Conservation (phyloP, 768 basidiomycete species). For the Suillus lakei region DNA sequence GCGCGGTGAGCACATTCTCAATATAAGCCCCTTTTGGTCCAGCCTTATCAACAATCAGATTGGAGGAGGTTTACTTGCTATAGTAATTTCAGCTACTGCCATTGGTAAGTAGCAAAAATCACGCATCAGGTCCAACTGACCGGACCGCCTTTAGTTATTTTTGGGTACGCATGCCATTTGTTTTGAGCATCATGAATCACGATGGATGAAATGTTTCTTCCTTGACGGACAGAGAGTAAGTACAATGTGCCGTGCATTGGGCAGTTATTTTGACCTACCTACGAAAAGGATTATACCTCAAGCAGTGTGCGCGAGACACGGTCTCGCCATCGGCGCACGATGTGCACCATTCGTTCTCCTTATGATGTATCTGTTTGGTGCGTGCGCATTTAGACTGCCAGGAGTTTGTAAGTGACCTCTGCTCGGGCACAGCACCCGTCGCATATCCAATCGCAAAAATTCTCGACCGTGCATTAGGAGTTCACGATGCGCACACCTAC, state of each 20-base stretch:
- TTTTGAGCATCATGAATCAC: not conserved
- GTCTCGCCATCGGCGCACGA: conserved; percentile 77
- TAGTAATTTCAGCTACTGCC: conserved; percentile 72
- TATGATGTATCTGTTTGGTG: conserved; percentile 69
- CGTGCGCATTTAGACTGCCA: conserved; percentile 9
- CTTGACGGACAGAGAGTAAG: conserved; percentile 4
- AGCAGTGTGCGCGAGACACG: conserved; percentile 78
- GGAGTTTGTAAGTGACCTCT: not conserved
- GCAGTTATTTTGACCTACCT: not conserved
- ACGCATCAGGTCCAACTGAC: conserved; percentile 8
- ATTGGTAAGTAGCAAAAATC: conserved; percentile 41
- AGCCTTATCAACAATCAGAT: conserved; percentile 32
- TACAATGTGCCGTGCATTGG: not conserved
- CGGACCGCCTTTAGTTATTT: conserved; percentile 61
- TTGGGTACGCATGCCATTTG: conserved; percentile 60
- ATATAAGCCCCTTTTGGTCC: not conserved
- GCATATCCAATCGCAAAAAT: conserved; percentile 75
- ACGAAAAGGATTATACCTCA: conserved; percentile 63
- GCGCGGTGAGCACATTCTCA: conserved; percentile 47
- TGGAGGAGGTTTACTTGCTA: conserved; percentile 75
- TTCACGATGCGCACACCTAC: conserved; percentile 72
- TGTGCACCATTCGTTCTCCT: conserved; percentile 76
- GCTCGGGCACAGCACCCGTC: conserved; percentile 58
- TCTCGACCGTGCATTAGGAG: conserved; percentile 81
- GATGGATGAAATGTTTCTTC: not conserved